These are phyloP conservation scores for Penicillium verrucosum DNA, from an alignment of 2,329 filamentous ascomycete genomes.

Conservation along the genomic window DNA sequence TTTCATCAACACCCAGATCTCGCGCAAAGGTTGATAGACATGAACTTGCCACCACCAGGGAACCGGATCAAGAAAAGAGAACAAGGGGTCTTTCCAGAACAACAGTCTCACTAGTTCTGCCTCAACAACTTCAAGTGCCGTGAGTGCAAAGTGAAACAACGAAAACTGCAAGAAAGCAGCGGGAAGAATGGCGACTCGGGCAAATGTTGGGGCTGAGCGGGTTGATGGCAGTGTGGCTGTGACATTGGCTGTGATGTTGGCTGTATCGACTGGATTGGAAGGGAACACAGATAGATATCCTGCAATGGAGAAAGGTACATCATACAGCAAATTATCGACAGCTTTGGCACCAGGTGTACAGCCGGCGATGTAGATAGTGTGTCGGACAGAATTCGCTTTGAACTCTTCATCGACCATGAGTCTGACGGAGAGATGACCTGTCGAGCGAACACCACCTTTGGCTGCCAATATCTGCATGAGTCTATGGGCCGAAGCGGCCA, in stretches of 20 bases:
- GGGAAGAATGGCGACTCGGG: background rate
- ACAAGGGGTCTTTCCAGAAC: slow-evolving; percentile 56
- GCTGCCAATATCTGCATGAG: slow-evolving; percentile 61
- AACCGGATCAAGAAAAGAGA: slow-evolving; percentile 54
- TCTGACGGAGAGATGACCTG: slow-evolving; percentile 70
- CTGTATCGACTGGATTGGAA: slow-evolving; percentile 12
- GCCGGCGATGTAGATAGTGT: slow-evolving; percentile 33
- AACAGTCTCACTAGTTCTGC: slow-evolving; percentile 33
- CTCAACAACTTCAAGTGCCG: background rate
- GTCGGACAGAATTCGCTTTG: slow-evolving; percentile 30
- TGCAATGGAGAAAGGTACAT: slow-evolving; percentile 25
- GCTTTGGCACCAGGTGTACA: slow-evolving; percentile 31
- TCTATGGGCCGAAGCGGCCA: slow-evolving; percentile 59
- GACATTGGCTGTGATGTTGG: slow-evolving; percentile 1
- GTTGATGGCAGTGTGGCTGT: slow-evolving; percentile 8
- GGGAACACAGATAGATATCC: slow-evolving; percentile 29
- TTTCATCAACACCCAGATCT: slow-evolving; percentile 38
- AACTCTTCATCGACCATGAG: slow-evolving; percentile 59
- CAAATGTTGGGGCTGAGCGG: background rate
- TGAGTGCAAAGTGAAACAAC: background rate
- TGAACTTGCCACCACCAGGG: slow-evolving; percentile 59
- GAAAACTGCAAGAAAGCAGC: slow-evolving; percentile 4
- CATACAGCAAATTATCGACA: slow-evolving; percentile 28
- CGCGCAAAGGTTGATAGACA: slow-evolving; percentile 52
- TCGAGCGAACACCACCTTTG: slow-evolving; percentile 52